phyloP scores from a whole-genome alignment of 202 grass and related monocot genomes.

The Bolboschoenoplectus hybrid region DNA sequence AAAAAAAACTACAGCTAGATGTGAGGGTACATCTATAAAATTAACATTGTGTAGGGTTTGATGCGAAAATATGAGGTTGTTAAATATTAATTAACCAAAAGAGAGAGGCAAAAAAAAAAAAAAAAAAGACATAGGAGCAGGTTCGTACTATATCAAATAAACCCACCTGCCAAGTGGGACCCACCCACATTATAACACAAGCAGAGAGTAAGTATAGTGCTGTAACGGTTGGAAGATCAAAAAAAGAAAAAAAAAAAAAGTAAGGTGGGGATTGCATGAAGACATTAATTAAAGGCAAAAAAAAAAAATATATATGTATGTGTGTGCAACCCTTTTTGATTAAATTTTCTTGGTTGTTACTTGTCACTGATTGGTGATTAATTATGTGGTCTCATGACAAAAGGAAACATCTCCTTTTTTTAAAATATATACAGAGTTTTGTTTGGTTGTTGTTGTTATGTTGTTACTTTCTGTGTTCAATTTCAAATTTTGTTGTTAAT shows the following conservation, averaged over 20 bases:
- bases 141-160: slow-evolving; percentile 39
- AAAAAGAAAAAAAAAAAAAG: background rate
- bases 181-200: background rate
- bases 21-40: background rate
- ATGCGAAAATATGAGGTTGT: background rate
- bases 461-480: background rate
- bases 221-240: slow-evolving; percentile 7
- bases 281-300: slow-evolving; percentile 17
- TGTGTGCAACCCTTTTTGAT: background rate
- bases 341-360: background rate
- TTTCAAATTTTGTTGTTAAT: background rate
- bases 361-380: background rate
- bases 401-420: background rate
- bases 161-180: slow-evolving; percentile 30
- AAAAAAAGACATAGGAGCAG: background rate
- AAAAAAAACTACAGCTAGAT: background rate
- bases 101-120: background rate
- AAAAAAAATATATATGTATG: background rate
- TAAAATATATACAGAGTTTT: slow-evolving; percentile 16
- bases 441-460: background rate
- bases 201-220: slow-evolving; percentile 4
- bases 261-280: background rate
- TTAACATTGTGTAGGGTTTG: background rate
- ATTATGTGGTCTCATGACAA: background rate
- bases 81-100: slow-evolving; percentile 27